Conservation (phyloP, 176 grass and related monocot species). For the Ampelocalamus luodianensis region DNA sequence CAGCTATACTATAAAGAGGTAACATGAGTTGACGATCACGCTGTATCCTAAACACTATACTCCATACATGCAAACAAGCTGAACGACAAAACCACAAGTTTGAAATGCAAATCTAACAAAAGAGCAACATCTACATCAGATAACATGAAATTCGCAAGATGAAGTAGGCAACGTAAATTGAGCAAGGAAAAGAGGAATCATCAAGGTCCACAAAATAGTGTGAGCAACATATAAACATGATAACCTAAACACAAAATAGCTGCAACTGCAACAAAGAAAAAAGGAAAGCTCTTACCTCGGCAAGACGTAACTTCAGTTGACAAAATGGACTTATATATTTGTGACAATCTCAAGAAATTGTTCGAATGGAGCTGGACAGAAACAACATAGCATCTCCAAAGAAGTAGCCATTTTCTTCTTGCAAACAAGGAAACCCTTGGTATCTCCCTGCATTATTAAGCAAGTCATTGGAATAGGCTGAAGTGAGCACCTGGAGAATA, state of each 20-base stretch:
- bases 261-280: conserved; percentile 8
- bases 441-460: conserved; percentile 71
- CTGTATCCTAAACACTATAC: neutral
- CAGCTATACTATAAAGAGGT: no score
- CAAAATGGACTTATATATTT: conserved; percentile 49
- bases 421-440: conserved; percentile 94
- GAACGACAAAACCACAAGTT: neutral
- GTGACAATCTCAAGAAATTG: conserved; percentile 85
- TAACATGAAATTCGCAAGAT: neutral
- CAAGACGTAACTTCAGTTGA: conserved; percentile 50
- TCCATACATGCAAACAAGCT: conserved; percentile 4
- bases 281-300: conserved; percentile 57
- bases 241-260: neutral
- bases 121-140: neutral
- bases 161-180: neutral
- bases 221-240: neutral
- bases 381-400: conserved; percentile 73
- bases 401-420: conserved; percentile 96
- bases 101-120: neutral
- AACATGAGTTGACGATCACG: no score
- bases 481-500: conserved; percentile 4
- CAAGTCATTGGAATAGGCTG: conserved; percentile 36
- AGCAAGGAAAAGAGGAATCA: neutral
- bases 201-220: conserved; percentile 10
- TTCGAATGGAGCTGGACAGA: conserved; percentile 90